Base-by-base conservation (phyloP, 768 basidiomycete genomes). In the Lactarius akahatsu region DNA sequence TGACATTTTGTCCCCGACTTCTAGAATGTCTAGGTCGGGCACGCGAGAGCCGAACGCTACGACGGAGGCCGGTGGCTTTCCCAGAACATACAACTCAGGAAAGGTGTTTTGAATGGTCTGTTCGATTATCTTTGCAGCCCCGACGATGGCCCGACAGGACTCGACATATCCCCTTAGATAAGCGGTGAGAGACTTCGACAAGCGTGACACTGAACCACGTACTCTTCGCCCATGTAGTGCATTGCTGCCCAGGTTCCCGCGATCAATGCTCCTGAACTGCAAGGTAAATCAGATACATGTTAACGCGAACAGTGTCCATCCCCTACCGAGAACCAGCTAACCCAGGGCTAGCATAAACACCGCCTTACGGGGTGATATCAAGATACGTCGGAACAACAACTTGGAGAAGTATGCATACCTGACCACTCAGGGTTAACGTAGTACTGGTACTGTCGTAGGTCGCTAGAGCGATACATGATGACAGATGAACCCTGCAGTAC, bases 181-280 rank as follows among this genome's bases (percentile, higher is more conserved):
- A 26, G 64, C 11, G 5, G 68, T 59, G 26, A 65, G 50, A 6
- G 41, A 36, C 26, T 57, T 56, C 63, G 26, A 34, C 18, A 56
- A 30, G 56, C 43, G 26, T 57, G 62, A 38, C 30, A 8, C 47
- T 38, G 47, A 13, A 62, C 45, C 23, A 81, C 89, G 60, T 73
- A 94, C 92, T 89, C 82, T 66, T 88, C 82, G 34, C 96, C 96
- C 80, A 98, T 89, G 75, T 92, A 86, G 69, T 96, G 91, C 87
- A 99, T 89, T 2, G 94, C 94, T 8, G 96, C 96, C 94, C 95
- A 99, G 34, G 94, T 88, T 56, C 92, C 96, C 30, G 96, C 96
- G 66, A 99, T 89, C 67, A 98, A 79, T 0, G 95, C 88, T 7
- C 96, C 97, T 0, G 96, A 92, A 45, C 96, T 93, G 70, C 36